Percentiles rank a stretch among this genome's conserved stretches.
phyloP scores from a whole-genome alignment of 1,284 basidiomycete genomes.

The Moesziomyces sp. region DNA sequence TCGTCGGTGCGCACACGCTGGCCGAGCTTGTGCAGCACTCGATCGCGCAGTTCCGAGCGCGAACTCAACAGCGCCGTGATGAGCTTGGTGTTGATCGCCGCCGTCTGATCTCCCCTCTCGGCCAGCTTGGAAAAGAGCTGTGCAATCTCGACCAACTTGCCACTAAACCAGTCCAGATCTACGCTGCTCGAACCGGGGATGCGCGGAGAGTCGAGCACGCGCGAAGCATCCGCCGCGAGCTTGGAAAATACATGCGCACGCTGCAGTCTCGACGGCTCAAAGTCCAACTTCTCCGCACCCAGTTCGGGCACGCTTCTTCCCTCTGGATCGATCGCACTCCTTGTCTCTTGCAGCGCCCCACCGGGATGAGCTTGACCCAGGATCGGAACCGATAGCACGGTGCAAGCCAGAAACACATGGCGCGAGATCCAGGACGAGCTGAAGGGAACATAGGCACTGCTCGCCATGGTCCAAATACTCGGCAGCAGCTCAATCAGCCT shows the following conservation, averaged over 20 bases:
- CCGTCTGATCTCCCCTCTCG: conserved; percentile 26
- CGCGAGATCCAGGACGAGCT: conserved; percentile 28
- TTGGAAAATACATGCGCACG: conserved; percentile 9
- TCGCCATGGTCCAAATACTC: conserved; percentile 35
- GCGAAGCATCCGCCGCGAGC: conserved; percentile 5
- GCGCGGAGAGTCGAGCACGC: conserved; percentile 1
- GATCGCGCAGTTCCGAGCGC: conserved; percentile 21
- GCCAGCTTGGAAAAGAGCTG: conserved; percentile 21
- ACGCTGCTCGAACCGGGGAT: conserved; percentile 6
- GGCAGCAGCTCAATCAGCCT: conserved; percentile 28
- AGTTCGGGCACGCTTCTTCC: background rate
- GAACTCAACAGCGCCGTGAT: conserved; percentile 27
- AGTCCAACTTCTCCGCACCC: conserved; percentile 4
- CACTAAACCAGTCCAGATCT: conserved; percentile 32
- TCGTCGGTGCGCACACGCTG: conserved; percentile 1
- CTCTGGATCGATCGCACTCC: no score
- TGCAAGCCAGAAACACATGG: conserved; percentile 33
- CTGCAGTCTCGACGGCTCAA: conserved; percentile 18
- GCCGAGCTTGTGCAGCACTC: conserved; percentile 20
- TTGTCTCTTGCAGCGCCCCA: background rate
- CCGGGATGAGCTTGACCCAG: conserved; percentile 5
- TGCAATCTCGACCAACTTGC: conserved; percentile 27
- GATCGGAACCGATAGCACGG: conserved; percentile 26
- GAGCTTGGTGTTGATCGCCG: conserved; percentile 20
- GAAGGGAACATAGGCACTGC: conserved; percentile 22